These are phyloP conservation scores for Monosporascus cannonballus DNA, from an alignment of 2,329 filamentous ascomycete genomes.

Conservation along the genomic window DNA sequence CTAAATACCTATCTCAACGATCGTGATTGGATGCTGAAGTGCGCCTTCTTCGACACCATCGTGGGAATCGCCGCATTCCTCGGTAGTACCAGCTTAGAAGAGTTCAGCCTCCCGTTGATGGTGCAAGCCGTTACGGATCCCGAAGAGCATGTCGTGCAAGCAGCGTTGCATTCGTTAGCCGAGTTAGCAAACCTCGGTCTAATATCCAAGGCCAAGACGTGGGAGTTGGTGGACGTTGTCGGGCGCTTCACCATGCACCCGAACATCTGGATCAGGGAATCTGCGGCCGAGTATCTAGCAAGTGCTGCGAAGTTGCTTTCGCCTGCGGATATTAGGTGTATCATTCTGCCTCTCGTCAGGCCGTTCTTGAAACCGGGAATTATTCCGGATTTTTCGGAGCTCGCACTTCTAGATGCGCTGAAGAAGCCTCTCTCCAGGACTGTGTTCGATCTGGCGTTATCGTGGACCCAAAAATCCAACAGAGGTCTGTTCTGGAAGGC, in stretches of 20 bases:
- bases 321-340: constrained; percentile 74
- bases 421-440: constrained; percentile 74
- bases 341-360: constrained; percentile 71
- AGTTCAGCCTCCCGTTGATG: constrained; percentile 94
- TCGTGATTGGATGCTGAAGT: constrained; percentile 92
- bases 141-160: constrained; percentile 91
- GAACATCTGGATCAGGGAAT: constrained; percentile 91
- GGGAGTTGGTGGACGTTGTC: constrained; percentile 81
- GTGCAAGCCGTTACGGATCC: constrained; percentile 87
- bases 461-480: constrained; percentile 79
- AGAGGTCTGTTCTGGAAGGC: constrained; percentile 84
- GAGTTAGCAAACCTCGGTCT: constrained; percentile 84
- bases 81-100: constrained; percentile 82
- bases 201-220: constrained; percentile 75
- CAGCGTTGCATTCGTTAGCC: constrained; percentile 79
- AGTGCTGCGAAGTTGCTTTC: constrained; percentile 71
- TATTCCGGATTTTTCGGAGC: constrained; percentile 60
- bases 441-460: constrained; percentile 77
- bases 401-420: constrained; percentile 71
- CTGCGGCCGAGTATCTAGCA: constrained; percentile 76
- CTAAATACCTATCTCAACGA: constrained; percentile 97
- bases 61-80: constrained; percentile 89
- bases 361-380: constrained; percentile 75
- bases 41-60: constrained; percentile 92
- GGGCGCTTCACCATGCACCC: constrained; percentile 87